Evolutionary conservation across 345 rosid genomes (phyloP).

Genomic region (Barbarea vulgaris): DNA sequence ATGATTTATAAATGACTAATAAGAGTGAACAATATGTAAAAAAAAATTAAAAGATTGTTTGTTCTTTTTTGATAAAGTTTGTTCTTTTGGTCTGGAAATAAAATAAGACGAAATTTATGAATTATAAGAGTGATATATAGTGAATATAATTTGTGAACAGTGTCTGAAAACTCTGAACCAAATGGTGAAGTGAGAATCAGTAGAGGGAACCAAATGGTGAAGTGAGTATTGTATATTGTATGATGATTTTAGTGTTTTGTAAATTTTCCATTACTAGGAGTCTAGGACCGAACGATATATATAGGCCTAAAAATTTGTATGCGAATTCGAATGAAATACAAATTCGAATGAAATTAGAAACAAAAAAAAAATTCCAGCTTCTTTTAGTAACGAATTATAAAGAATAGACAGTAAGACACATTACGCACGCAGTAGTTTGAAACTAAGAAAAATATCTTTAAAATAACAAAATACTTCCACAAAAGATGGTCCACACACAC

Average conservation of each 20-base stretch:
- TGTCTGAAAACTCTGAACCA: not conserved
- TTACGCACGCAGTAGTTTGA: slow-evolving; percentile 9
- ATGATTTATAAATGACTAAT: not conserved
- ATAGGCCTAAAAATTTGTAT: not conserved
- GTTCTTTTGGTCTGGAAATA: not conserved
- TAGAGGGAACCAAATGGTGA: not conserved
- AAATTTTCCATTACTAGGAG: not conserved
- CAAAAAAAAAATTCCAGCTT: too few relatives aligned
- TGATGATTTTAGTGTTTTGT: not conserved
- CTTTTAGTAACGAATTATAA: too few relatives aligned
- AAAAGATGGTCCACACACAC: slow-evolving; percentile 17
- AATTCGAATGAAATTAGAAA: too few relatives aligned
- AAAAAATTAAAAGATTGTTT: not conserved
- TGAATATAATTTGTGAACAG: not conserved
- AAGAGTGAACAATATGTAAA: not conserved
- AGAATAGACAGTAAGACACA: not conserved
- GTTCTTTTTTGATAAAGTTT: not conserved
- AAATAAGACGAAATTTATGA: not conserved
- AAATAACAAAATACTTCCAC: not conserved
- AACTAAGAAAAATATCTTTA: not conserved
- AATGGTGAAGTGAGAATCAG: not conserved
- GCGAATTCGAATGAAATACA: not conserved
- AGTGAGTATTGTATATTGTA: not conserved
- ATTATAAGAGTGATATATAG: not conserved
- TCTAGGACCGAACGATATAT: not conserved